phyloP scores from a whole-genome alignment of 1,284 basidiomycete genomes.

The Marasmius tenuissimus region DNA sequence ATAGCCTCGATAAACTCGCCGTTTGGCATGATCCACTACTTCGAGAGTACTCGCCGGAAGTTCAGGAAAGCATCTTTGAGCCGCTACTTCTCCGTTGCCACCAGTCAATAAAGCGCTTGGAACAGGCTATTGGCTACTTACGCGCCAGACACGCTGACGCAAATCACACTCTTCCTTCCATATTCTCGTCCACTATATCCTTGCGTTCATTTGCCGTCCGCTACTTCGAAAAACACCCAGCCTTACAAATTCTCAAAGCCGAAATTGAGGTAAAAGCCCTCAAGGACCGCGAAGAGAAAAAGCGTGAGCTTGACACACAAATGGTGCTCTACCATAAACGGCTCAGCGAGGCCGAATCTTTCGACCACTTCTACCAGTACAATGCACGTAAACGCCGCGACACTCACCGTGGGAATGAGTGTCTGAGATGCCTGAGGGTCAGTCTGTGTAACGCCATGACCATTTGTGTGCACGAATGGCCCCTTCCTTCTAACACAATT shows the following conservation, averaged over 20 bases:
- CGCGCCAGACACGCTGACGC: constrained; percentile 21
- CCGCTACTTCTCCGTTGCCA: constrained; percentile 36
- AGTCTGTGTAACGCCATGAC: constrained; percentile 21
- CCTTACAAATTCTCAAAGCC: neutral
- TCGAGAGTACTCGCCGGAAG: constrained; percentile 43
- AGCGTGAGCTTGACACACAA: neutral
- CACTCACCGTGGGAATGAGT: constrained; percentile 2
- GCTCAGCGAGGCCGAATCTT: neutral
- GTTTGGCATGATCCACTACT: constrained; percentile 34
- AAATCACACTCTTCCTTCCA: neutral
- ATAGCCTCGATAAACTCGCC: constrained; percentile 35
- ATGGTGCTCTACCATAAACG: neutral
- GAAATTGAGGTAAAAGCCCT: neutral
- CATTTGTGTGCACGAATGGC: constrained; percentile 49
- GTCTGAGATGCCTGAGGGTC: constrained; percentile 33
- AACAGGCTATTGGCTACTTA: constrained; percentile 28
- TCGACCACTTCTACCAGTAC: too few species aligned
- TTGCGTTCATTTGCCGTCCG: neutral
- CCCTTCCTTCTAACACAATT: constrained; percentile 32
- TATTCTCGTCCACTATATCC: neutral
- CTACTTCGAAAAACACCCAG: neutral
- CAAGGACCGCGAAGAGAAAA: neutral
- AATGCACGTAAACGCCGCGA: neutral
- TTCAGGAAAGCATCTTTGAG: constrained; percentile 34
- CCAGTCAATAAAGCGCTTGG: constrained; percentile 25